Conservation (phyloP, 1,139 yeast genomes). For the Suhomyces ambrosiae region DNA sequence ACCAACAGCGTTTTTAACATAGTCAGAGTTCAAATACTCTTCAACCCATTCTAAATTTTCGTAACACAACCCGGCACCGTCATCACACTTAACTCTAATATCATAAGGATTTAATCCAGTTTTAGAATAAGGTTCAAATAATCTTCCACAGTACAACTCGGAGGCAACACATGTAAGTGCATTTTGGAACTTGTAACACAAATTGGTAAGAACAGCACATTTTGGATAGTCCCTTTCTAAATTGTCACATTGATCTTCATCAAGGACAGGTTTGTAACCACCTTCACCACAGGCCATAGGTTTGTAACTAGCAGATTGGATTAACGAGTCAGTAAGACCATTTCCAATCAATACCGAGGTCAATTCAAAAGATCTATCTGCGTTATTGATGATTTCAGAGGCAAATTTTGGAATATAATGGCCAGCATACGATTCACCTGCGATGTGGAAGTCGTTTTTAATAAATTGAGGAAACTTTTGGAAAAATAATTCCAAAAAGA, state of each 20-base stretch:
- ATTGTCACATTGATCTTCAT: constrained; percentile 60
- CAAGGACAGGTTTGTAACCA: constrained; percentile 68
- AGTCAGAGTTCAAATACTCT: constrained; percentile 58
- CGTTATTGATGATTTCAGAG: constrained; percentile 64
- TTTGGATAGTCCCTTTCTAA: constrained; percentile 56
- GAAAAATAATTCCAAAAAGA: constrained; percentile 75
- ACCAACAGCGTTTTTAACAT: constrained; percentile 64
- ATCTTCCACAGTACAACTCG: constrained; percentile 39
- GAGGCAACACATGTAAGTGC: constrained; percentile 60
- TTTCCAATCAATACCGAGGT: constrained; percentile 78
- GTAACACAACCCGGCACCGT: constrained; percentile 57
- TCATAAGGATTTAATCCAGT: constrained; percentile 74
- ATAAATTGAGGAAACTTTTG: constrained; percentile 68
- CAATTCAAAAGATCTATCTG: constrained; percentile 67
- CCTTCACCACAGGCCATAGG: constrained; percentile 89
- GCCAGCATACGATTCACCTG: constrained; percentile 90
- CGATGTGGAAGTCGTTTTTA: constrained; percentile 69
- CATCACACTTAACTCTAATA: constrained; percentile 61
- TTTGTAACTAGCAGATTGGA: constrained; percentile 68
- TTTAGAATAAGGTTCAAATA: constrained; percentile 53
- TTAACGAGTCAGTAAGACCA: constrained; percentile 76
- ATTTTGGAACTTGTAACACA: constrained; percentile 54
- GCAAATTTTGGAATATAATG: constrained; percentile 85
- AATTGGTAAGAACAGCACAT: constrained; percentile 52
- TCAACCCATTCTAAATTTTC: constrained; percentile 56